Evolutionary conservation across 169 alveolate species (phyloP).

Genomic region (Eimeria tenella): DNA sequence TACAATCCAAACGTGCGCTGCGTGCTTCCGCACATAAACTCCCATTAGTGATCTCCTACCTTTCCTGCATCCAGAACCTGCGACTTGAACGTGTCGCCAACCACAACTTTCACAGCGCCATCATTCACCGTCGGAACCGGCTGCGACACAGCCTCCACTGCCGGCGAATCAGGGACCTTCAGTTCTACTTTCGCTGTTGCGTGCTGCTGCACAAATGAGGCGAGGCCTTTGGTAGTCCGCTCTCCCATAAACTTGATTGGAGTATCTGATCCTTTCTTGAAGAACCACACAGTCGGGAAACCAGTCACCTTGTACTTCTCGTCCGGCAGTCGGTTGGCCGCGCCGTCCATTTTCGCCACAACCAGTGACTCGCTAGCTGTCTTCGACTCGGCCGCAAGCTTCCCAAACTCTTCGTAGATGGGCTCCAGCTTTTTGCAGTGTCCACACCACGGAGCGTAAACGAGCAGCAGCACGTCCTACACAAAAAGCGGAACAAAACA

Average conservation of each 20-base stretch:
- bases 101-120: slow-evolving; percentile 89
- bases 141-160: slow-evolving; percentile 84
- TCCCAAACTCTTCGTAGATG: slow-evolving; percentile 78
- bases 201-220: slow-evolving; percentile 32
- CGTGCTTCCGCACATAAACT: too few relatives aligned
- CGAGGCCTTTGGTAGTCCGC: slow-evolving; percentile 50
- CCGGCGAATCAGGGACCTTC: background rate
- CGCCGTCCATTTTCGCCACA: background rate
- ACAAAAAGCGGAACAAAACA: background rate
- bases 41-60: background rate
- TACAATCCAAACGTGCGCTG: too few relatives aligned
- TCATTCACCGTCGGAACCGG: slow-evolving; percentile 90
- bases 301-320: slow-evolving; percentile 61
- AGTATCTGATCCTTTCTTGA: slow-evolving; percentile 65
- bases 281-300: slow-evolving; percentile 60
- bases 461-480: slow-evolving; percentile 94
- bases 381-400: slow-evolving; percentile 81
- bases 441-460: slow-evolving; percentile 98
- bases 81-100: slow-evolving; percentile 44
- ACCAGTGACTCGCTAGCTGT: background rate
- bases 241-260: slow-evolving; percentile 64
- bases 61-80: slow-evolving; percentile 87
- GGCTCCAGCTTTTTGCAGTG: slow-evolving; percentile 97
- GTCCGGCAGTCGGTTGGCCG: slow-evolving; percentile 35
- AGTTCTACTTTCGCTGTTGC: slow-evolving; percentile 21